Conservation (phyloP, 2,329 filamentous ascomycete species). For the Magnaporthales sp. region DNA sequence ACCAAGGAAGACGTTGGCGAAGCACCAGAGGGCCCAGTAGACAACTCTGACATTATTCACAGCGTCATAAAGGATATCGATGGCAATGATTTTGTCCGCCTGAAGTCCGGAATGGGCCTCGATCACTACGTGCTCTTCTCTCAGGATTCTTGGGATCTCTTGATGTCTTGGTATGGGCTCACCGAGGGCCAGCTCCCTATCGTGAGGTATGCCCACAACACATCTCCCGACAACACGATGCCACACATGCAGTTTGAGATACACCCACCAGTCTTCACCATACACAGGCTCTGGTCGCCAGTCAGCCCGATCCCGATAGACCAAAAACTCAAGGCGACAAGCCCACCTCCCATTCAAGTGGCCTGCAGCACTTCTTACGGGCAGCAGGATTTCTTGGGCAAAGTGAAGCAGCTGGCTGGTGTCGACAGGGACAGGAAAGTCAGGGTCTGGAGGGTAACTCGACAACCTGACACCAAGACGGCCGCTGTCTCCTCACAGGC, state of each 20-base stretch:
- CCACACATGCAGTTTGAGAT: slow-evolving; percentile 74
- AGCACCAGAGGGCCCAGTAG: slow-evolving; percentile 64
- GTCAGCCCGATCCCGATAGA: slow-evolving; percentile 47
- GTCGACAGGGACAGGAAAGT: slow-evolving; percentile 67
- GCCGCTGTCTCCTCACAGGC: slow-evolving; percentile 26
- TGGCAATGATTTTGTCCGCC: slow-evolving; percentile 55
- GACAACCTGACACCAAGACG: slow-evolving; percentile 27
- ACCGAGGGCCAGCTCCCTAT: slow-evolving; percentile 63
- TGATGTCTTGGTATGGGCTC: slow-evolving; percentile 76
- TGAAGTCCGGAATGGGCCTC: slow-evolving; percentile 60
- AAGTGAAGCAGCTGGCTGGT: slow-evolving; percentile 58
- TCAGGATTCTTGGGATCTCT: slow-evolving; percentile 69
- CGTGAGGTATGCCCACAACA: slow-evolving; percentile 69
- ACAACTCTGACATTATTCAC: slow-evolving; percentile 76
- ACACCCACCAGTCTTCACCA: slow-evolving; percentile 74
- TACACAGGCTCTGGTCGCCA: slow-evolving; percentile 68
- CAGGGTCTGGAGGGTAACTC: slow-evolving; percentile 62
- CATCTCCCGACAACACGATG: slow-evolving; percentile 45
- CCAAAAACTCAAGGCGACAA: slow-evolving; percentile 51
- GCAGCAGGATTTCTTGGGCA: slow-evolving; percentile 67
- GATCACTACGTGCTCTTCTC: slow-evolving; percentile 73
- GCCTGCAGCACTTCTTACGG: slow-evolving; percentile 62
- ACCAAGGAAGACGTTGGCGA: slow-evolving; percentile 51
- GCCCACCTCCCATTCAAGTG: slow-evolving; percentile 54
- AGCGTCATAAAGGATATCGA: slow-evolving; percentile 44